Conservation (phyloP, 2,329 filamentous ascomycete genomes). For the Neoascochyta sp. region DNA sequence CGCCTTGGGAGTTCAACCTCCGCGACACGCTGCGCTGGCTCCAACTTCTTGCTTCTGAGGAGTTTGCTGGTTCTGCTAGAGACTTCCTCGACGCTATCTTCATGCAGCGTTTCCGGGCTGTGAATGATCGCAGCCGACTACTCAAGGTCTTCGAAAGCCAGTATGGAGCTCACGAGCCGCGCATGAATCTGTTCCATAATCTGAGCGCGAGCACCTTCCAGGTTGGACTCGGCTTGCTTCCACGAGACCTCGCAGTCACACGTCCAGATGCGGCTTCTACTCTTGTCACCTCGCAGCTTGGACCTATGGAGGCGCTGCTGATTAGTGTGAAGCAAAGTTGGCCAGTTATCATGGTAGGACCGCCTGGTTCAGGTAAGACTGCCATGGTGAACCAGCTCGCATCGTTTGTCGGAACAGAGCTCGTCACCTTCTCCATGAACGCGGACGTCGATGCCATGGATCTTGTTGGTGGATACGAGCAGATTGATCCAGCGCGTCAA, state of each 20-base stretch:
- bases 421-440: constrained; percentile 85
- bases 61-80: constrained; percentile 56
- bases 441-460: constrained; percentile 97
- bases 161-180: constrained; percentile 50
- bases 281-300: constrained; percentile 52
- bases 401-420: constrained; percentile 67
- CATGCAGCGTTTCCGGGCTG: constrained; percentile 77
- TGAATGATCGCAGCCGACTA: constrained; percentile 64
- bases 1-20: constrained; percentile 94
- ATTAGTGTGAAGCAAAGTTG: constrained; percentile 82
- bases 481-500: constrained; percentile 76
- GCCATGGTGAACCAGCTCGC: constrained; percentile 75
- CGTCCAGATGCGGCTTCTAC: constrained; percentile 21
- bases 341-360: constrained; percentile 83
- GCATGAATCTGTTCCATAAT: constrained; percentile 61
- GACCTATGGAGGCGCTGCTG: constrained; percentile 79
- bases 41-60: constrained; percentile 60
- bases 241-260: constrained; percentile 50
- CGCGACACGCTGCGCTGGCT: constrained; percentile 89
- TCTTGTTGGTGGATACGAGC: constrained; percentile 93
- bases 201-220: constrained; percentile 65
- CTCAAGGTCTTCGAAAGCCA: constrained; percentile 62
- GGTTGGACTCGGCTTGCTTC: constrained; percentile 71
- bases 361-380: constrained; percentile 84
- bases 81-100: constrained; percentile 83